Conservation (phyloP, 2,329 filamentous ascomycete genomes). For the Claviceps sp. region DNA sequence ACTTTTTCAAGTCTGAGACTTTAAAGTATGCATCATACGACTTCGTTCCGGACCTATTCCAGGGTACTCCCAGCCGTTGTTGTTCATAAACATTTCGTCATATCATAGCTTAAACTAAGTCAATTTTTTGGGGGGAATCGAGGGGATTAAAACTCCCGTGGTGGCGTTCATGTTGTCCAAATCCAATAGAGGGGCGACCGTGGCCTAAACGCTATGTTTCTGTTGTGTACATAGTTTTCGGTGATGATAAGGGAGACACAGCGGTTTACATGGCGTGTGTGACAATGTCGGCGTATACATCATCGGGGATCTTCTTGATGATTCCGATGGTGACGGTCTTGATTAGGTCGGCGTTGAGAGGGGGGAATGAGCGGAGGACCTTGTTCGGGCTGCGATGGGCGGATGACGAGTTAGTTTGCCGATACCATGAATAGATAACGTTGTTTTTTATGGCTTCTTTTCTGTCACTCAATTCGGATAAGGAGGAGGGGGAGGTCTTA, state of each 20-base stretch:
- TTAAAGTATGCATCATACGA: too few relatives aligned
- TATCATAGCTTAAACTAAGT: background rate
- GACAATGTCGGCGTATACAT: constrained; percentile 83
- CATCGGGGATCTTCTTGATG: constrained; percentile 78
- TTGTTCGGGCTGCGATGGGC: constrained; percentile 62
- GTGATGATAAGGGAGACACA: background rate
- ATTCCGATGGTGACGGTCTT: constrained; percentile 77
- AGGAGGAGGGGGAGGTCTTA: constrained; percentile 22
- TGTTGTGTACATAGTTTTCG: background rate
- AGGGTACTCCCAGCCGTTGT: background rate
- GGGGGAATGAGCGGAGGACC: constrained; percentile 74
- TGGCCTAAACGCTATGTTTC: background rate
- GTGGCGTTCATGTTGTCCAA: too few relatives aligned
- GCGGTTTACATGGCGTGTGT: constrained; percentile 56
- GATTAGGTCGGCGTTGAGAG: constrained; percentile 69
- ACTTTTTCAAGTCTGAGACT: too few relatives aligned
- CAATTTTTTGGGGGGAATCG: background rate
- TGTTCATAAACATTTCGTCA: background rate
- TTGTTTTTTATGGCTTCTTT: background rate
- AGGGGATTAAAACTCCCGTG: background rate
- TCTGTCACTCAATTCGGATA: too few relatives aligned
- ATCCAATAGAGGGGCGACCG: too few relatives aligned
- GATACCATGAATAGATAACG: too few relatives aligned
- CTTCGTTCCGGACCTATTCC: background rate
- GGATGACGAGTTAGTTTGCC: constrained; percentile 12